These are phyloP conservation scores for Anthostomella pinea DNA, from an alignment of 2,329 filamentous ascomycete species.

Conservation along the genomic window DNA sequence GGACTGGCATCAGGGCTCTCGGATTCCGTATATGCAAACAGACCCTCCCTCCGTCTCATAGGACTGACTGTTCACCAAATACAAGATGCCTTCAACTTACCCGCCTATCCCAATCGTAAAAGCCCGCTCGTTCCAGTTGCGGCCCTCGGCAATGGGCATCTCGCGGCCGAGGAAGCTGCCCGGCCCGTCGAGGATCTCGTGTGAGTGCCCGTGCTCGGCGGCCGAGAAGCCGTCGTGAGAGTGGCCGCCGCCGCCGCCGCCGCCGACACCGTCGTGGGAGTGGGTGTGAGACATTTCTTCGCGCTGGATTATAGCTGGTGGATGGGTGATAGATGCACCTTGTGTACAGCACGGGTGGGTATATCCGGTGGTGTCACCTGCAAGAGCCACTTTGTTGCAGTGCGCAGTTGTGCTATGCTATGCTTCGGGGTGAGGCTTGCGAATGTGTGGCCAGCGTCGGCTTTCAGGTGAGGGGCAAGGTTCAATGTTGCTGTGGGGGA, in stretches of 20 bases:
- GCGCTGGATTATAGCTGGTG: no score
- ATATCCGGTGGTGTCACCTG: constrained; percentile 31
- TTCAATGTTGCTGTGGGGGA: no score
- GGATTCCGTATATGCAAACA: no score
- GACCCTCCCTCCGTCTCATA: no score
- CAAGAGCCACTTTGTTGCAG: no score
- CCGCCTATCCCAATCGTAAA: constrained; percentile 98
- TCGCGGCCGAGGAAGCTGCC: constrained; percentile 87
- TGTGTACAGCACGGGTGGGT: constrained; percentile 29
- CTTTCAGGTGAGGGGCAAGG: no score
- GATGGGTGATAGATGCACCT: constrained; percentile 16
- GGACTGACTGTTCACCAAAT: no score
- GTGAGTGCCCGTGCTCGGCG: constrained; percentile 84
- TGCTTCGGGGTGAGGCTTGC: no score
- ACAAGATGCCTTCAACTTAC: constrained; percentile 48
- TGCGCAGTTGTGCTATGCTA: no score
- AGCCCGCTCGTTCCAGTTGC: constrained; percentile 82
- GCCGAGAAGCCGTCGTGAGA: constrained; percentile 51
- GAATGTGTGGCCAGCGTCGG: no score
- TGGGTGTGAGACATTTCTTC: constrained; percentile 47
- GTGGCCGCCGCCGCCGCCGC: constrained; percentile 47
- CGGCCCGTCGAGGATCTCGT: constrained; percentile 92
- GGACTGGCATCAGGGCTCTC: no score
- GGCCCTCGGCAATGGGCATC: constrained; percentile 87
- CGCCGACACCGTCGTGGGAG: constrained; percentile 52